Base-by-base conservation (phyloP, 1,139 yeast genomes). In the Saccharomyces uvarum region DNA sequence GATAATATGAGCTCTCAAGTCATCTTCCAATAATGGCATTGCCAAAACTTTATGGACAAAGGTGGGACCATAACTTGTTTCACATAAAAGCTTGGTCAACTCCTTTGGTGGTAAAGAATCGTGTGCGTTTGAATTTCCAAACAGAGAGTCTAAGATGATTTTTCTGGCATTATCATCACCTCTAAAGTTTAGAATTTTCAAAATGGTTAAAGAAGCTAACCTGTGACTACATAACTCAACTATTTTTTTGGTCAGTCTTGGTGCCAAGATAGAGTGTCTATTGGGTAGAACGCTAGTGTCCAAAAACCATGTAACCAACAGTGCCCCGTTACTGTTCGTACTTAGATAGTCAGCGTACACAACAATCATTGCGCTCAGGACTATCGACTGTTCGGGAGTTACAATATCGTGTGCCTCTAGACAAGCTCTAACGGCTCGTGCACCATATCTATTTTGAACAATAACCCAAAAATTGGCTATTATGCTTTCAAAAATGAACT, bases 401-500 rank as follows among this genome's bases (percentile, higher is more conserved):
- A 83, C 77, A 16, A 68, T 62, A 57, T 80, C 78, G 51, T 79
- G 81, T 48, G 93, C 84, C 71, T 93, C 99, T 53, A 93, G 76
- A 62, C 96, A 89, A 0, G 99, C 96, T 60, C 99, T 76, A 61
- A 91, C 85, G 33, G 98, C 96, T 63, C 99, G 79, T 0, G 98
- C 93, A 50, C 99, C 99, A 70, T 88, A 93, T 64, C 99, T 78
- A 54, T 95, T 95, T 63, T 82, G 88, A 54, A 95, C 86, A 60
- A 93, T 86, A 55, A 83, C 85, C 77, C 89, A 76, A 65, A 93
- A 90, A 61, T 86, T 83, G 51, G 88, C 82, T 58, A 89, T 73
- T 67, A 91, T 83, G 14, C 89, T 81, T 70, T 93, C 97, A 69
- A 89, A 87, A 48, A 93, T 87, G 68, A 91, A 93, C 66, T 88